phyloP scores from a whole-genome alignment of 805 yeast genomes.

The Candida takata region DNA sequence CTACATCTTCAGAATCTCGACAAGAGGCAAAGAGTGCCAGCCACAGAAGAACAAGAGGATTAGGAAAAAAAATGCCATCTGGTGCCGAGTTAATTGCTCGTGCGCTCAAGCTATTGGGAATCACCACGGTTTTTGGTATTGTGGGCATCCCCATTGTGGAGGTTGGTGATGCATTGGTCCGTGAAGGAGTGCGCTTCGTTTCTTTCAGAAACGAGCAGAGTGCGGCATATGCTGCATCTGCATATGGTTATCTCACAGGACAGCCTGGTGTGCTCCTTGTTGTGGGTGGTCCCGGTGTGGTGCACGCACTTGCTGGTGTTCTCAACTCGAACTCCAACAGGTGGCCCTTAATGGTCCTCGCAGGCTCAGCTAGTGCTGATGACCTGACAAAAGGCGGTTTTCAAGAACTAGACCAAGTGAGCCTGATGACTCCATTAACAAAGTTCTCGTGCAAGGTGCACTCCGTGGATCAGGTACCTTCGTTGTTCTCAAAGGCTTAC shows the following conservation, averaged over 20 bases:
- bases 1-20: no score
- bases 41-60: neutral
- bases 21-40: no score
- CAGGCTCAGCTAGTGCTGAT: slow-evolving; percentile 50
- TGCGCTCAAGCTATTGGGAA: slow-evolving; percentile 41
- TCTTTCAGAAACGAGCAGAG: slow-evolving; percentile 66
- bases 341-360: slow-evolving; percentile 60
- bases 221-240: slow-evolving; percentile 71
- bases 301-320: slow-evolving; percentile 62
- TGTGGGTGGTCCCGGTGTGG: slow-evolving; percentile 72
- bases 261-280: slow-evolving; percentile 61
- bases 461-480: slow-evolving; percentile 28
- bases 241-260: slow-evolving; percentile 59
- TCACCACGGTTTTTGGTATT: slow-evolving; percentile 55
- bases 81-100: slow-evolving; percentile 46
- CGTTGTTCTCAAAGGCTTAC: slow-evolving; percentile 39
- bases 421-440: slow-evolving; percentile 38
- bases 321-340: slow-evolving; percentile 55
- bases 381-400: slow-evolving; percentile 55
- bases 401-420: slow-evolving; percentile 64
- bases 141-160: slow-evolving; percentile 76
- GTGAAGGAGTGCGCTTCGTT: slow-evolving; percentile 47
- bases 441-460: slow-evolving; percentile 46
- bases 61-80: slow-evolving; percentile 3
- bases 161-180: slow-evolving; percentile 53